phyloP scores from a whole-genome alignment of 2,329 filamentous ascomycete genomes.

The Aspergillus candidus region DNA sequence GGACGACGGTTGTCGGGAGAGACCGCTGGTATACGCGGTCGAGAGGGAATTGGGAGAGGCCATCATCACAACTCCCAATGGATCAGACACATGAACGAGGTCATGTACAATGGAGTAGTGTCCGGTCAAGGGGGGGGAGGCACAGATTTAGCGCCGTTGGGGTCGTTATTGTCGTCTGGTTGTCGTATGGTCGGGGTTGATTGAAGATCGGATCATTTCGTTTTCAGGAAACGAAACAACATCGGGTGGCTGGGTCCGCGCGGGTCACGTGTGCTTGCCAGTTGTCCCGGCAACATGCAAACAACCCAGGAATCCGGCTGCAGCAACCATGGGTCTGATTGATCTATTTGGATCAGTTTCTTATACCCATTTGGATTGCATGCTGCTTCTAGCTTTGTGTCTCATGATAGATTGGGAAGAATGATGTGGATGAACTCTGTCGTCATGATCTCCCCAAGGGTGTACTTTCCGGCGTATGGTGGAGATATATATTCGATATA shows the following conservation, averaged over 20 bases:
- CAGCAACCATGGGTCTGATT: no score
- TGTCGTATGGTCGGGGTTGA: neutral
- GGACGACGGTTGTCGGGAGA: slow-evolving; percentile 29
- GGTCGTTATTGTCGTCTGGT: neutral
- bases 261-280: slow-evolving; percentile 1
- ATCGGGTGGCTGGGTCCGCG: slow-evolving; percentile 1
- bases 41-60: slow-evolving; percentile 35
- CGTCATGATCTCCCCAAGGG: no score
- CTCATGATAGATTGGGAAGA: no score
- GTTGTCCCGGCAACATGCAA: slow-evolving; percentile 5
- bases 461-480: no score
- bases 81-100: slow-evolving; percentile 2
- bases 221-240: slow-evolving; percentile 2
- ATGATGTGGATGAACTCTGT: no score
- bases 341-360: no score
- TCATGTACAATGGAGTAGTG: no score
- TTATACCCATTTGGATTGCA: no score
- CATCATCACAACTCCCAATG: slow-evolving; percentile 20
- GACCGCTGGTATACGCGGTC: slow-evolving; percentile 30
- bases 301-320: neutral
- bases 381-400: no score
- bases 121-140: no score
- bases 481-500: no score
- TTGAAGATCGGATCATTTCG: neutral
- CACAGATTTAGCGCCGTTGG: no score